Evolutionary conservation across 106 monocot species (phyloP).

Genomic region (Apostasia ramifera): DNA sequence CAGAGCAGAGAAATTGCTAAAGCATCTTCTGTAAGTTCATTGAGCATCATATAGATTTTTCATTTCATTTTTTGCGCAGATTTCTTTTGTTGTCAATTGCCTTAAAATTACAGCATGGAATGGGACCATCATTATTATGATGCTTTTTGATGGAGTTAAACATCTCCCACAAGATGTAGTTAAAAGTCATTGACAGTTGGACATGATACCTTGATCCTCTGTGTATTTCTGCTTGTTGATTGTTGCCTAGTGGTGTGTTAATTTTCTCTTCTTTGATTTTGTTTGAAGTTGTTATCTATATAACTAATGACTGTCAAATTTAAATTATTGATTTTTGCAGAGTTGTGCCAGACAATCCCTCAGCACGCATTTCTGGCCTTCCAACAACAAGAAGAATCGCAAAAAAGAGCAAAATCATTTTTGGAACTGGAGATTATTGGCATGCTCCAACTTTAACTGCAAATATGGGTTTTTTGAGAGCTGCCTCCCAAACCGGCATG

Average conservation of each 20-base stretch:
- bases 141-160: no score
- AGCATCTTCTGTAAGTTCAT: conserved; percentile 51
- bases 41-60: not conserved
- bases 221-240: no score
- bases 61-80: not conserved
- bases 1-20: conserved; percentile 51
- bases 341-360: conserved; percentile 63
- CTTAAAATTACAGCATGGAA: not conserved
- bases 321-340: conserved; percentile 23
- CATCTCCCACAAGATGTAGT: no score
- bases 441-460: conserved; percentile 87
- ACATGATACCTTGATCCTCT: no score
- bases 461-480: conserved; percentile 84
- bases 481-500: conserved; percentile 78
- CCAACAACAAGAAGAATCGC: conserved; percentile 84
- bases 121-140: not conserved
- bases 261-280: no score
- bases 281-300: no score
- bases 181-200: no score
- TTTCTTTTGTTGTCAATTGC: not conserved
- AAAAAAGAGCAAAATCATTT: conserved; percentile 74
- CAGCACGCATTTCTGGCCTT: conserved; percentile 52
- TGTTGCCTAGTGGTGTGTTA: no score
- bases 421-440: conserved; percentile 94
- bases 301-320: not conserved